Conservation (phyloP, 768 basidiomycete genomes). For the Tylopilus intermedius region DNA sequence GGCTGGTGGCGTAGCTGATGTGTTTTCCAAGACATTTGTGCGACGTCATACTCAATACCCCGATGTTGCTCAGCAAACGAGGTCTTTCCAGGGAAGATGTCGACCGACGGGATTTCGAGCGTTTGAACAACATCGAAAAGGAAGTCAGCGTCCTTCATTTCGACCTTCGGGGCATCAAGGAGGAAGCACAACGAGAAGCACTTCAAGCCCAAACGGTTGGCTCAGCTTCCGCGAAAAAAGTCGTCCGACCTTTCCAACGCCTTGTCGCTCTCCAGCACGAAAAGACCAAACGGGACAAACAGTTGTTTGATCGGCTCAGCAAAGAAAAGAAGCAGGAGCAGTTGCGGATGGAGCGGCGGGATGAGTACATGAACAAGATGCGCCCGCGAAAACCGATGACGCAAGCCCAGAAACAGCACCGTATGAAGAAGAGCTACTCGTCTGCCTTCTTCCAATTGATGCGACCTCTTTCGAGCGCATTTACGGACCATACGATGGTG, state of each 20-base stretch:
- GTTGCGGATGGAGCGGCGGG: conserved; percentile 62
- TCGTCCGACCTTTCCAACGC: conserved; percentile 60
- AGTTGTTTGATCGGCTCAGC: conserved; percentile 60
- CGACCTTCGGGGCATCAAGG: conserved; percentile 68
- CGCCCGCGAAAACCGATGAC: conserved; percentile 46
- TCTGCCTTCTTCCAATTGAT: conserved; percentile 78
- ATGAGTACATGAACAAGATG: conserved; percentile 74
- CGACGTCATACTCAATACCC: conserved; percentile 55
- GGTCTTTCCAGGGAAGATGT: conserved; percentile 49
- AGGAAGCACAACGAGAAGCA: conserved; percentile 69
- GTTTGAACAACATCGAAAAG: conserved; percentile 70
- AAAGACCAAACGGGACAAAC: conserved; percentile 74
- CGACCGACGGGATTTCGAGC: conserved; percentile 66
- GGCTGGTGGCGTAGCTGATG: not conserved
- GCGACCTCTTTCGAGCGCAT: conserved; percentile 86
- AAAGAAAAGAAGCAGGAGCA: conserved; percentile 78
- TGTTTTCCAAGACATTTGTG: conserved; percentile 52
- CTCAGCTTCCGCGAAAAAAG: conserved; percentile 47
- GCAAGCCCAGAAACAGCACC: conserved; percentile 63
- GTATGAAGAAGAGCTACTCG: conserved; percentile 86
- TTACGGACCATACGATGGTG: conserved; percentile 53
- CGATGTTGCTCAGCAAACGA: conserved; percentile 40
- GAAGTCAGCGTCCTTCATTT: conserved; percentile 59
- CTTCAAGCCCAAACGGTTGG: conserved; percentile 39
- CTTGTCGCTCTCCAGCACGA: conserved; percentile 66